Percentiles rank a stretch among this genome's conserved stretches.
Evolutionary conservation across 495 filamentous ascomycete genomes (phyloP).

Genomic region (Cladorrhinum samala): DNA sequence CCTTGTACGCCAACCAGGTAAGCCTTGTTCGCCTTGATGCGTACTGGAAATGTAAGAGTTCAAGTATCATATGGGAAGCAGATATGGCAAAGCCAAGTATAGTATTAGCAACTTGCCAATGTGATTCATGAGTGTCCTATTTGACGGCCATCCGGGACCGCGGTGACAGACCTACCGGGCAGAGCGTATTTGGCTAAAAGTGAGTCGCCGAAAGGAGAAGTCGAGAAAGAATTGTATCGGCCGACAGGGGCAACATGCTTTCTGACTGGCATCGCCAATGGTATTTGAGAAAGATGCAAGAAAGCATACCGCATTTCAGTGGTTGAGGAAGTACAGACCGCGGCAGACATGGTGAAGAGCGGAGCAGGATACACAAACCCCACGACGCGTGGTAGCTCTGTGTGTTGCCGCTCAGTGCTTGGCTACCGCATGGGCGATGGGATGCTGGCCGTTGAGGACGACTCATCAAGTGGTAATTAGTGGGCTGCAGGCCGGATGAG

Average conservation of each 20-base stretch:
- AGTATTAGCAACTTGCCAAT: neutral
- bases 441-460: neutral
- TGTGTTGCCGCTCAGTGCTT: neutral
- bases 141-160: neutral
- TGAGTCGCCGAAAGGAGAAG: neutral
- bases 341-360: neutral
- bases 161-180: neutral
- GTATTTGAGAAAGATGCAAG: too few species aligned
- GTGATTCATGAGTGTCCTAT: neutral
- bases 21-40: neutral
- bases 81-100: neutral
- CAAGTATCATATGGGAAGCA: neutral
- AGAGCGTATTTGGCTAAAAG: neutral
- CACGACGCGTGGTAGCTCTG: neutral
- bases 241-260: neutral
- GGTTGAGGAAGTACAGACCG: neutral
- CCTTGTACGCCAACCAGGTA: neutral
- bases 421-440: neutral
- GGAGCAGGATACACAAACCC: neutral
- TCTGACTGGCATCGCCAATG: neutral
- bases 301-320: neutral
- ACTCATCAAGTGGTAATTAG: too few species aligned
- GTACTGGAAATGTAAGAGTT: neutral
- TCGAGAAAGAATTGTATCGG: neutral
- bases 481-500: neutral